Evolutionary conservation across 2,329 filamentous ascomycete genomes (phyloP), one percentile per base, ranked within the genome.

Genomic region (Exutisphaerella laricina): DNA sequence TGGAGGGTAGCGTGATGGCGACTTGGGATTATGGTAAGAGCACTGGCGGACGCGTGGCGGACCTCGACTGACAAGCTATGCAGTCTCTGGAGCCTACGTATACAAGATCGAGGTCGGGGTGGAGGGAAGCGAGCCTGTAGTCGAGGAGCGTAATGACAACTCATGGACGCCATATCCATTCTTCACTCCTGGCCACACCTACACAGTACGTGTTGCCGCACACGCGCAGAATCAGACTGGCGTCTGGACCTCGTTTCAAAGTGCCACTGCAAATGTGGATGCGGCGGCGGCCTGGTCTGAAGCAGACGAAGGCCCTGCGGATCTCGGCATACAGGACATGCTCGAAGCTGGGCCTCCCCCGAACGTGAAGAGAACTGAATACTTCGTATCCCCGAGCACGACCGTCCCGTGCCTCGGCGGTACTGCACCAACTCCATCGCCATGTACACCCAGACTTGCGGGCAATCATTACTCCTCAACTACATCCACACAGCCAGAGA

Each of bases 211-310:
- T 20, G 31, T 33, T 6, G 31, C 31, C 14, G 31, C 31, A 33
- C 17, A 18, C 12, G 31, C n/a, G 14, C 31, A 33, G 31, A 33
- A 33, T 18, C 31, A 33, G 6, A 33, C 31, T 33, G 31, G 31
- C 31, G 14, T 17, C 4, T 33, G 31, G 31, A 33, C 31, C 7
- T 2, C 13, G 8, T 5, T 7, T 4, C 13, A 17, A 8, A 33
- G 31, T 17, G 31, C 31, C 6, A 33, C 17, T 16, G 31, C 31
- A 7, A 33, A 20, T 6, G 13, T 10, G 31, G 17, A 33, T 20
- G 31, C 16, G 5, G 13, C 10, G 8, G 31, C 31, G 8, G 6
- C 17, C 6, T n/a, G n/a, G n/a, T n/a, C n/a, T n/a, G n/a, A n/a
- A n/a, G n/a, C n/a, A n/a, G n/a, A n/a, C n/a, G n/a, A n/a, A n/a